phyloP scores from a whole-genome alignment of 495 filamentous ascomycete species.

The Annulohypoxylon bovei region DNA sequence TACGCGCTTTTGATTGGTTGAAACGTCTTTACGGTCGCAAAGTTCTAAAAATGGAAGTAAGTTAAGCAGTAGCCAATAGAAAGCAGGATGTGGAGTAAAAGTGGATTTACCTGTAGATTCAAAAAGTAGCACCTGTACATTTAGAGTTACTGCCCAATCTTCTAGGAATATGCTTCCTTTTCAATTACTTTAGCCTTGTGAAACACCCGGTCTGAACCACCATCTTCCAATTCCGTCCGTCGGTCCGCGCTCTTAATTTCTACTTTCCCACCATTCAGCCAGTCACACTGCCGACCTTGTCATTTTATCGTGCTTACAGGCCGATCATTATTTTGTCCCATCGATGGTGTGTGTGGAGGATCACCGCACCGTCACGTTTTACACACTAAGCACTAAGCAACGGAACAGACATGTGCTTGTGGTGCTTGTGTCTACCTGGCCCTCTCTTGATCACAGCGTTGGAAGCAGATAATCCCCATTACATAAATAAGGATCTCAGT shows the following conservation, averaged over 20 bases:
- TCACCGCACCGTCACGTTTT: conserved; percentile 13
- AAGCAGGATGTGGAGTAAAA: too few species aligned
- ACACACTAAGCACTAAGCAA: conserved; percentile 15
- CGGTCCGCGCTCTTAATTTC: conserved; percentile 26
- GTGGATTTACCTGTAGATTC: too few species aligned
- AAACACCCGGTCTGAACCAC: conserved; percentile 10
- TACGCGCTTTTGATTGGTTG: too few species aligned
- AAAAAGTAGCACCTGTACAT: too few species aligned
- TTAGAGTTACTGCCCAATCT: too few species aligned
- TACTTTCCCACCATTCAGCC: conserved; percentile 9
- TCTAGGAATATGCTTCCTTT: too few species aligned
- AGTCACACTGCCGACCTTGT: background rate
- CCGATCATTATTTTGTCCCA: conserved; percentile 39
- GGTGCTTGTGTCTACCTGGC: too few species aligned
- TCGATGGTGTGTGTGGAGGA: conserved; percentile 30
- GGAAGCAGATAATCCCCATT: conserved; percentile 11
- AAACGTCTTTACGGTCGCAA: too few species aligned
- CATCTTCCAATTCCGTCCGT: conserved; percentile 21
- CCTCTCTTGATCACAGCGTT: conserved; percentile 11
- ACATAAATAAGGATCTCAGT: conserved; percentile 7
- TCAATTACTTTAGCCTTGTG: conserved; percentile 24
- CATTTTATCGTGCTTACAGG: conserved; percentile 22
- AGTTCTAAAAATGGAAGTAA: too few species aligned
- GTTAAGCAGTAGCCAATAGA: too few species aligned
- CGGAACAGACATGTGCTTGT: conserved; percentile 1